Percentiles rank a stretch among this genome's conserved stretches.
These are phyloP conservation scores for Prosopis cineraria DNA, from an alignment of 306 rosid species.

Conservation along the genomic window DNA sequence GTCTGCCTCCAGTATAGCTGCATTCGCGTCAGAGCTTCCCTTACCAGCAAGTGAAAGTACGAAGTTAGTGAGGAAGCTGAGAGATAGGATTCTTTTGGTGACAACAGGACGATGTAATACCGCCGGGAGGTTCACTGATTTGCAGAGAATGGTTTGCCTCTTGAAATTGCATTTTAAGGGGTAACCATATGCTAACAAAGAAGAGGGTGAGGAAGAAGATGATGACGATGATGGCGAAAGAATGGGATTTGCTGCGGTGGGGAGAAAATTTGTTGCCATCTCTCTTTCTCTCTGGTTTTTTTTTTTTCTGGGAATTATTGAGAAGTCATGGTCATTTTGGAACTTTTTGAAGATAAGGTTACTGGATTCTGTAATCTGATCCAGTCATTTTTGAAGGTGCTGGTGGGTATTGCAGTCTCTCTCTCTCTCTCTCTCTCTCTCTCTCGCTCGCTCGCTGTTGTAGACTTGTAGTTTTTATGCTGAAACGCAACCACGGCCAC, in stretches of 20 bases:
- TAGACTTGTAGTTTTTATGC: neutral
- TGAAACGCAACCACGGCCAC: neutral
- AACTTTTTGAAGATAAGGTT: conserved; percentile 71
- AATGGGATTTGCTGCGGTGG: conserved; percentile 64
- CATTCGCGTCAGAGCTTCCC: conserved; percentile 52
- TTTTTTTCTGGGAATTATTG: conserved; percentile 32
- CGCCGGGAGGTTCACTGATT: conserved; percentile 42
- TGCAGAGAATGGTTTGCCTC: conserved; percentile 45
- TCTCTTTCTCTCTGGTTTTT: conserved; percentile 8
- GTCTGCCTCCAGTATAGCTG: conserved; percentile 68
- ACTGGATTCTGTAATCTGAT: conserved; percentile 62
- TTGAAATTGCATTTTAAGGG: conserved; percentile 42
- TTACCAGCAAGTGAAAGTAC: conserved; percentile 55
- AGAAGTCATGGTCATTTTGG: conserved; percentile 44
- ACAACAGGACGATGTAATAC: conserved; percentile 34
- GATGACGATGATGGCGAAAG: conserved; percentile 44
- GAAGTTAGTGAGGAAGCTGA: conserved; percentile 53
- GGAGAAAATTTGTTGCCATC: conserved; percentile 77
- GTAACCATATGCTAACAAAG: conserved; percentile 32
- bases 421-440: neutral
- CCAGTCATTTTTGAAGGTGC: conserved; percentile 52
- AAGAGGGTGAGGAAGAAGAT: conserved; percentile 38
- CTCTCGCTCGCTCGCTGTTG: too few species aligned
- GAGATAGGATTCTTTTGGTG: conserved; percentile 65
- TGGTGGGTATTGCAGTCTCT: conserved; percentile 36